These are phyloP conservation scores for Phialophora expanda DNA, from an alignment of 2,329 filamentous ascomycete genomes.

Conservation along the genomic window DNA sequence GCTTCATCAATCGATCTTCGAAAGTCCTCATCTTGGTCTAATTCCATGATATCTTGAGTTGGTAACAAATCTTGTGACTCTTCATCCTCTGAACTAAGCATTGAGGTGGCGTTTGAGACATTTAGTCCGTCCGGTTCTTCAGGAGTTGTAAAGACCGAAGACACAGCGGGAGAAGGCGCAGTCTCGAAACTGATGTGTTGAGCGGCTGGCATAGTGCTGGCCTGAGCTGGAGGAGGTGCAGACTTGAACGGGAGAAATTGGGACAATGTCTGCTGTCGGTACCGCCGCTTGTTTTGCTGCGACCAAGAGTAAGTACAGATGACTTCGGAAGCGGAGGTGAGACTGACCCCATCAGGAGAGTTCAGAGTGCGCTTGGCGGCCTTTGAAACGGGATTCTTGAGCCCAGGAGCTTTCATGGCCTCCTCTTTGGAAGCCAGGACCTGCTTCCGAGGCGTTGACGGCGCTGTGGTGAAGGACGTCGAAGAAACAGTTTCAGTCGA, in stretches of 20 bases:
- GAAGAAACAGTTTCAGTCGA: conserved; percentile 12
- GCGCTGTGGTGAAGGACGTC: conserved; percentile 1
- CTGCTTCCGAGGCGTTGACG: conserved; percentile 4
- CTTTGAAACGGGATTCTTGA: conserved; percentile 21
- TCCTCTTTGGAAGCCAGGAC: conserved; percentile 1
- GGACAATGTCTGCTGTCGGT: conserved; percentile 20
- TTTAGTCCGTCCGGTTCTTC: conserved; percentile 2
- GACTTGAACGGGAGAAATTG: conserved; percentile 3
- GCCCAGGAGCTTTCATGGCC: neutral
- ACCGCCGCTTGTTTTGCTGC: conserved; percentile 27
- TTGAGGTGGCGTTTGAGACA: conserved; percentile 25
- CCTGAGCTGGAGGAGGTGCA: neutral
- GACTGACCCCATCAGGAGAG: conserved; percentile 23
- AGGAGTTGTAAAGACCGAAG: conserved; percentile 26
- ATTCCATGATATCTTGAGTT: conserved; percentile 29
- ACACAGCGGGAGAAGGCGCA: conserved; percentile 15
- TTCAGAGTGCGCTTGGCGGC: conserved; percentile 25
- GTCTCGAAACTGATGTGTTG: conserved; percentile 27
- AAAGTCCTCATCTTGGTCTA: conserved; percentile 30
- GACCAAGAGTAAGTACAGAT: conserved; percentile 6
- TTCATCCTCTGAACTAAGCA: conserved; percentile 14
- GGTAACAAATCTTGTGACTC: conserved; percentile 31
- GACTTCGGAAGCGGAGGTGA: neutral
- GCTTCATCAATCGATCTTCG: conserved; percentile 21
- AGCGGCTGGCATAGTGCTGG: neutral